These are phyloP conservation scores for Populus tremula DNA, from an alignment of 345 rosid species.

Conservation along the genomic window DNA sequence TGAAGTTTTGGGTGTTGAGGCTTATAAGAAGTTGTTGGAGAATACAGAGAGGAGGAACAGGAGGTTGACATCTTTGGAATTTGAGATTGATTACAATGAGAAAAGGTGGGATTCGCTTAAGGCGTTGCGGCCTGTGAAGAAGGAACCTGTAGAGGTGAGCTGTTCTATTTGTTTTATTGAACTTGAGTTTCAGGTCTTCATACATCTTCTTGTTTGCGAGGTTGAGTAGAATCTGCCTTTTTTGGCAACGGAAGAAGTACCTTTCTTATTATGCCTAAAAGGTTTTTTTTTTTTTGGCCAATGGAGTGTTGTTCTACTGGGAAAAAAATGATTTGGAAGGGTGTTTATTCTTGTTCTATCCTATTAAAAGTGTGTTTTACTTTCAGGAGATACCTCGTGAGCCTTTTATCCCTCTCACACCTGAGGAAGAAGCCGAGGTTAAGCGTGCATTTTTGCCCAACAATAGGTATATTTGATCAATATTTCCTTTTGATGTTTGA, in stretches of 20 bases:
- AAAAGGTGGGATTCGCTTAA: slow-evolving; percentile 35
- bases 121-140: slow-evolving; percentile 42
- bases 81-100: slow-evolving; percentile 56
- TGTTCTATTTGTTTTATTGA: slow-evolving; percentile 4
- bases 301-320: not conserved
- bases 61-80: slow-evolving; percentile 49
- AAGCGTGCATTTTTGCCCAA: slow-evolving; percentile 44
- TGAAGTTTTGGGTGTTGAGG: slow-evolving; percentile 42
- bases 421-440: slow-evolving; percentile 68
- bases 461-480: slow-evolving; percentile 42
- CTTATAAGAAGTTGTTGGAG: slow-evolving; percentile 63
- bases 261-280: not conserved
- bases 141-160: slow-evolving; percentile 40
- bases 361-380: slow-evolving; percentile 17
- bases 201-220: not conserved
- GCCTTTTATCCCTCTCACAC: slow-evolving; percentile 65
- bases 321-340: not conserved
- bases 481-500: slow-evolving; percentile 4
- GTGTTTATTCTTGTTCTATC: not conserved
- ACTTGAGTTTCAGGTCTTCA: not conserved
- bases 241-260: not conserved
- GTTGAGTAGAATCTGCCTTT: not conserved
- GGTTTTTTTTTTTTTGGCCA: not conserved
- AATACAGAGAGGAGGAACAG: slow-evolving; percentile 44
- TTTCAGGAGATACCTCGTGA: slow-evolving; percentile 55